Evolutionary conservation across 768 basidiomycete species (phyloP).

Genomic region (Lactarius deliciosus): DNA sequence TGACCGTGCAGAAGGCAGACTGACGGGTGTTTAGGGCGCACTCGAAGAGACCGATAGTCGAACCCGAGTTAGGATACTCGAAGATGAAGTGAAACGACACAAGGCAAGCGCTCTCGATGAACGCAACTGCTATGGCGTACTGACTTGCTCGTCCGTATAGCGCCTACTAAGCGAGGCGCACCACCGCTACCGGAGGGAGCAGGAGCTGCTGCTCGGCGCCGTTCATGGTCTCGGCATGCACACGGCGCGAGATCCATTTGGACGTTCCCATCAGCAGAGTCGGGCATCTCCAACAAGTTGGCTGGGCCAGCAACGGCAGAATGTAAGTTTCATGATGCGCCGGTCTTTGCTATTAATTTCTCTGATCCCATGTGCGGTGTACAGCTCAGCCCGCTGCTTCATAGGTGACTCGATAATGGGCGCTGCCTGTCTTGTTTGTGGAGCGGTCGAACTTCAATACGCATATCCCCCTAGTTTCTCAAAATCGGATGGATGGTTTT

Average conservation of each 20-base stretch:
- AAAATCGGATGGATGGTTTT: not conserved
- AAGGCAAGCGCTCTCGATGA: slow-evolving; percentile 32
- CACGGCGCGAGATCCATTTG: slow-evolving; percentile 24
- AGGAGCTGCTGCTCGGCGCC: slow-evolving; percentile 28
- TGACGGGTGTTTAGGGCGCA: slow-evolving; percentile 40
- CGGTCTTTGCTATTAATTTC: not conserved
- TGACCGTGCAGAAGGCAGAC: not conserved
- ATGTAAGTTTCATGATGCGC: slow-evolving; percentile 14
- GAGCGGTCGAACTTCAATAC: not conserved
- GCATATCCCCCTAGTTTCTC: not conserved
- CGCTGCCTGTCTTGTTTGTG: not conserved
- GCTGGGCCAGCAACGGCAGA: slow-evolving; percentile 31
- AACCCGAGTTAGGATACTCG: slow-evolving; percentile 61
- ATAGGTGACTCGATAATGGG: slow-evolving; percentile 11
- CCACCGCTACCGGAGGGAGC: slow-evolving; percentile 28
- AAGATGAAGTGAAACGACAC: slow-evolving; percentile 48
- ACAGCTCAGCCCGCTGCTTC: slow-evolving; percentile 26
- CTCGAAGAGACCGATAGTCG: slow-evolving; percentile 76
- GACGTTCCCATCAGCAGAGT: slow-evolving; percentile 19
- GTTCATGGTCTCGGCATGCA: slow-evolving; percentile 26
- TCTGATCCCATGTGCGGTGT: not conserved
- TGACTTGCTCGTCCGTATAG: slow-evolving; percentile 7
- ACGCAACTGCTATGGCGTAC: not conserved
- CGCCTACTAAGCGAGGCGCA: slow-evolving; percentile 27
- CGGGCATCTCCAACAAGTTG: slow-evolving; percentile 24